Conservation (phyloP, 352 stramenopile species). For the Phytophthora sp. region DNA sequence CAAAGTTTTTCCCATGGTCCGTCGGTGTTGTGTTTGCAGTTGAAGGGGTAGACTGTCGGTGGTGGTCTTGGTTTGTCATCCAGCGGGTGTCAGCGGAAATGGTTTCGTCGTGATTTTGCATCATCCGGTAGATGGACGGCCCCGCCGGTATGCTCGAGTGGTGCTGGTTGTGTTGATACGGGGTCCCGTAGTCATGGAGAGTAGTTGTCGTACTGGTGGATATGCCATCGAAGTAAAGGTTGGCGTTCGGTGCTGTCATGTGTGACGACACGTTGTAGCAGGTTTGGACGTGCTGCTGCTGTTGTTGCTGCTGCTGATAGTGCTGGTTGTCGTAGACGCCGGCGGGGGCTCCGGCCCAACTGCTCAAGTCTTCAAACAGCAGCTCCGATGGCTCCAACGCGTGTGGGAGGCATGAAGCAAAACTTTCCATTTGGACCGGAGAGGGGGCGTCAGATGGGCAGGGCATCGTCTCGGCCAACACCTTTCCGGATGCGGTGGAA, state of each 20-base stretch:
- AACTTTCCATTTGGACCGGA: constrained; percentile 50
- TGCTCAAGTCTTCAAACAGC: constrained; percentile 48
- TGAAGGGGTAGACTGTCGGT: constrained; percentile 18
- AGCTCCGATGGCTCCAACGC: constrained; percentile 39
- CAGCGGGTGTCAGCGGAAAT: constrained; percentile 8
- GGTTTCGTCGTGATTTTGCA: constrained; percentile 20
- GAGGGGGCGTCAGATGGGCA: constrained; percentile 26
- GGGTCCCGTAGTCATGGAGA: constrained; percentile 14
- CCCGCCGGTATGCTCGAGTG: constrained; percentile 5
- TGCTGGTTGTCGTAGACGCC: constrained; percentile 29
- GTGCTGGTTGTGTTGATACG: constrained; percentile 24
- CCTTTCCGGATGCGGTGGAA: constrained; percentile 16
- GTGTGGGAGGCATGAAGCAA: constrained; percentile 41
- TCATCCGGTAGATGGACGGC: constrained; percentile 20
- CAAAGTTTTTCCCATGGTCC: neutral
- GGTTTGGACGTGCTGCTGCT: constrained; percentile 23
- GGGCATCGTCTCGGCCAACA: constrained; percentile 6
- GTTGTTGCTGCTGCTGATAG: constrained; percentile 28
- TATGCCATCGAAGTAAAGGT: constrained; percentile 20
- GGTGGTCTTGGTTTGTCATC: constrained; percentile 14
- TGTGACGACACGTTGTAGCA: constrained; percentile 27
- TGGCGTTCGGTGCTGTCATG: constrained; percentile 1
- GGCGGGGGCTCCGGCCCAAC: constrained; percentile 17
- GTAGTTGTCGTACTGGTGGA: neutral
- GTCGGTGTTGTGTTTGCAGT: constrained; percentile 10